Evolutionary conservation across 768 basidiomycete genomes (phyloP).

Genomic region (Pleurotus pulmonarius): DNA sequence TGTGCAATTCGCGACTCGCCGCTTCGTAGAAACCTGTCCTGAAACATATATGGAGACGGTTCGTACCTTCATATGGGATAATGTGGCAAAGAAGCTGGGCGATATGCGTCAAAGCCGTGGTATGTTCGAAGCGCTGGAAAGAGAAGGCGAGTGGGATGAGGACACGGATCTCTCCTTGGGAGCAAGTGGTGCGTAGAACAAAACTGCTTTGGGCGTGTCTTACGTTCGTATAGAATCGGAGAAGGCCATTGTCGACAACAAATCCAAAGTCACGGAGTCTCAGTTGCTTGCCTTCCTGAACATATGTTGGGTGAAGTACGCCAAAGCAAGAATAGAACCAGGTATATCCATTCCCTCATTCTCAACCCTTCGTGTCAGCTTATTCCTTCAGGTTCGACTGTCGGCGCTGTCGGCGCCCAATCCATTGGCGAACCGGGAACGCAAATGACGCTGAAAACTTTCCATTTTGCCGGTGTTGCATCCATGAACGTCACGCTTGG

Average conservation of each 20-base stretch:
- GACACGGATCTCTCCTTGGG: conserved; percentile 75
- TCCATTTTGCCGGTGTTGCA: conserved; percentile 99
- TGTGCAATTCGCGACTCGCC: conserved; percentile 49
- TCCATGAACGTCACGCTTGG: conserved; percentile 99
- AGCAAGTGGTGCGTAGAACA: conserved; percentile 52
- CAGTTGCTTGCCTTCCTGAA: conserved; percentile 81
- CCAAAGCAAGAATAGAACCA: conserved; percentile 95
- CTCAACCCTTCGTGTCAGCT: neutral
- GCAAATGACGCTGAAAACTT: conserved; percentile 99
- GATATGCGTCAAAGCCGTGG: conserved; percentile 65
- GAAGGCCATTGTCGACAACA: conserved; percentile 81
- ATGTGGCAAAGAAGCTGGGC: conserved; percentile 65
- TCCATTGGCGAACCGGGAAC: conserved; percentile 99
- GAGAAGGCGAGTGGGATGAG: conserved; percentile 72
- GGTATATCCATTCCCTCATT: conserved; percentile 34
- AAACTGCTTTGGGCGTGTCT: neutral
- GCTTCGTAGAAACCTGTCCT: conserved; percentile 70
- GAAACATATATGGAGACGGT: conserved; percentile 66
- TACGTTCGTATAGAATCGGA: conserved; percentile 46
- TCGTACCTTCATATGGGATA: conserved; percentile 64
- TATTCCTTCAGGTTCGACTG: conserved; percentile 73
- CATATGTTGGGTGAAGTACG: conserved; percentile 89
- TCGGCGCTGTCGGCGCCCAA: conserved; percentile 97
- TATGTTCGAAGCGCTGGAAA: conserved; percentile 80
- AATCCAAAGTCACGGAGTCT: conserved; percentile 78